phyloP scores from a whole-genome alignment of 2,329 filamentous ascomycete genomes.

The Chrysosporium queenslandicum region DNA sequence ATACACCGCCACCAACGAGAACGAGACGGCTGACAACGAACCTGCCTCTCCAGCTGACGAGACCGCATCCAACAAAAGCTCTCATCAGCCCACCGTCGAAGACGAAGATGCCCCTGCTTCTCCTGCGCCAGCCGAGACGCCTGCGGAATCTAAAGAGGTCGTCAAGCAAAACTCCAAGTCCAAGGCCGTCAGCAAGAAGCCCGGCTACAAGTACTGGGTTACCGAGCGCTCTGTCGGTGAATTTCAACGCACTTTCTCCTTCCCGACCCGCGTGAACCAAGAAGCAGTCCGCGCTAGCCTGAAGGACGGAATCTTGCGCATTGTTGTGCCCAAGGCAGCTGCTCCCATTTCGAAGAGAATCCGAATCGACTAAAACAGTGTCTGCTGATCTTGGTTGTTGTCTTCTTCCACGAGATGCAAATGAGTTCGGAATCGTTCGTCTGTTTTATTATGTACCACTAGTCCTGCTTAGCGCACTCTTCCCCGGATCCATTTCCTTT shows the following conservation, averaged over 20 bases:
- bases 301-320: slow-evolving; percentile 49
- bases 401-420: neutral
- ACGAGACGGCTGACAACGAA: slow-evolving; percentile 17
- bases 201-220: slow-evolving; percentile 43
- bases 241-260: slow-evolving; percentile 49
- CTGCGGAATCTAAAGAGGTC: slow-evolving; percentile 18
- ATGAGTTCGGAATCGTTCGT: neutral
- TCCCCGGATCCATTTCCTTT: too few species aligned
- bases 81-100: slow-evolving; percentile 44
- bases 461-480: too few species aligned
- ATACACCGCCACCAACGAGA: slow-evolving; percentile 21
- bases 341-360: slow-evolving; percentile 44
- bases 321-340: slow-evolving; percentile 47
- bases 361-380: slow-evolving; percentile 39
- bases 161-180: slow-evolving; percentile 22
- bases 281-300: slow-evolving; percentile 49
- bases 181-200: slow-evolving; percentile 19
- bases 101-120: slow-evolving; percentile 30
- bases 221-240: slow-evolving; percentile 48
- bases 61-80: slow-evolving; percentile 22
- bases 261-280: slow-evolving; percentile 48
- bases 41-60: slow-evolving; percentile 13
- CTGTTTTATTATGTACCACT: too few species aligned
- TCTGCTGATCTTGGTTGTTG: neutral
- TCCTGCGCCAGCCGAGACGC: slow-evolving; percentile 12